phyloP scores from a whole-genome alignment of 495 filamentous ascomycete genomes.

The Hyaloscypha hepaticicola region DNA sequence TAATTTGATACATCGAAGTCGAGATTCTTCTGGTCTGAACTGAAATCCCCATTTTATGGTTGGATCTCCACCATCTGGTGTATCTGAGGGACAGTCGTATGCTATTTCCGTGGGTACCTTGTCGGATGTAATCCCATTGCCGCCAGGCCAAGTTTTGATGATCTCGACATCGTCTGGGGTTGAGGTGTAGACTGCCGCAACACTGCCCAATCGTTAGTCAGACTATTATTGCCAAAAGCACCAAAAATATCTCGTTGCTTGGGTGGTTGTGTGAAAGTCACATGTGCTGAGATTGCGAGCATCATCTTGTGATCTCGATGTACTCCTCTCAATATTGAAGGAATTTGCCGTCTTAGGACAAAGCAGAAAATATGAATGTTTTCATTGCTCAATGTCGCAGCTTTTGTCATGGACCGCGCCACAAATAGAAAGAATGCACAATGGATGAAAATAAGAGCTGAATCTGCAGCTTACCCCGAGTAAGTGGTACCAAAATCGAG shows the following conservation, averaged over 20 bases:
- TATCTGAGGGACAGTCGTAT: slow-evolving; percentile 46
- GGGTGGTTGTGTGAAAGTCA: not conserved
- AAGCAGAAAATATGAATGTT: not conserved
- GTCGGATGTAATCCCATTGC: slow-evolving; percentile 69
- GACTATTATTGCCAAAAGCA: not conserved
- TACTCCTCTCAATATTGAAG: not conserved
- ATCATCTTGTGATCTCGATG: not conserved
- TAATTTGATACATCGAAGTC: slow-evolving; percentile 76
- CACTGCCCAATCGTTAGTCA: slow-evolving; percentile 42
- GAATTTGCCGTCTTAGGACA: not conserved
- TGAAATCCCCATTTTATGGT: slow-evolving; percentile 73
- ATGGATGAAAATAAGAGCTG: not conserved
- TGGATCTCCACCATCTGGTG: slow-evolving; percentile 36
- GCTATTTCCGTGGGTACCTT: slow-evolving; percentile 65
- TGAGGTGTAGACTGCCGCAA: slow-evolving; percentile 72
- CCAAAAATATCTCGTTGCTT: not conserved
- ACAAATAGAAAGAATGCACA: not conserved
- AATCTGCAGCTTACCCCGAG: slow-evolving; percentile 52
- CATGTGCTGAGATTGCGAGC: not conserved
- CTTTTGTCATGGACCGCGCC: not conserved
- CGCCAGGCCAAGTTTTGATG: slow-evolving; percentile 79
- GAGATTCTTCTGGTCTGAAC: slow-evolving; percentile 70
- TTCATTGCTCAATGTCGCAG: not conserved
- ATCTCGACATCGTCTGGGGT: slow-evolving; percentile 77
- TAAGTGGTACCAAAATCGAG: slow-evolving; percentile 73